phyloP scores from a whole-genome alignment of 768 basidiomycete genomes.

The Tylopilus rubrobrunneus region DNA sequence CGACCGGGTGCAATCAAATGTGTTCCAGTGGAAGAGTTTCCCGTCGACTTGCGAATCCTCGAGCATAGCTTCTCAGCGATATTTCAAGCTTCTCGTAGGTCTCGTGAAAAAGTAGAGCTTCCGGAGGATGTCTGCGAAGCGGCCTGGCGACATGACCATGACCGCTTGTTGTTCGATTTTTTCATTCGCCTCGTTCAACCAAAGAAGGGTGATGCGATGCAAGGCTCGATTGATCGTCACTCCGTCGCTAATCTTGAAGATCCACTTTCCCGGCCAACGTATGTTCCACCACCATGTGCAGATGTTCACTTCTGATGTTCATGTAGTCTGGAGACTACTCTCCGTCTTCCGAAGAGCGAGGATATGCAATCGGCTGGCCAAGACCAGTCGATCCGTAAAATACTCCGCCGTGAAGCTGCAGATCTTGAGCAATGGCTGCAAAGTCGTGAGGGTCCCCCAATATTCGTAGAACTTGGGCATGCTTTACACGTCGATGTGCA shows the following conservation, averaged over 20 bases:
- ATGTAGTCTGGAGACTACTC: no score
- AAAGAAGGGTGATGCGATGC: background rate
- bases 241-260: constrained; percentile 1
- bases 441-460: background rate
- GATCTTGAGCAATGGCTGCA: background rate
- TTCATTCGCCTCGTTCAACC: background rate
- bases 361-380: no score
- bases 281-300: background rate
- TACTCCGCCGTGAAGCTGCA: background rate
- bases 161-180: no score
- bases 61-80: constrained; percentile 10
- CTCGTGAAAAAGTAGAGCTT: constrained; percentile 2
- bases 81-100: constrained; percentile 9
- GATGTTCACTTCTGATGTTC: no score
- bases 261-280: constrained; percentile 2
- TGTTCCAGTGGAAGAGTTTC: constrained; percentile 1
- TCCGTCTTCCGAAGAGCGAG: no score
- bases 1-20: background rate
- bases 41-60: constrained; percentile 4
- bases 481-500: no score
- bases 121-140: background rate
- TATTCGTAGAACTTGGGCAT: no score
- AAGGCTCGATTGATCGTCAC: background rate
- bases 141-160: no score
- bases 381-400: background rate